phyloP scores from a whole-genome alignment of 768 basidiomycete species.

The Leucosporidium creatinivorum region DNA sequence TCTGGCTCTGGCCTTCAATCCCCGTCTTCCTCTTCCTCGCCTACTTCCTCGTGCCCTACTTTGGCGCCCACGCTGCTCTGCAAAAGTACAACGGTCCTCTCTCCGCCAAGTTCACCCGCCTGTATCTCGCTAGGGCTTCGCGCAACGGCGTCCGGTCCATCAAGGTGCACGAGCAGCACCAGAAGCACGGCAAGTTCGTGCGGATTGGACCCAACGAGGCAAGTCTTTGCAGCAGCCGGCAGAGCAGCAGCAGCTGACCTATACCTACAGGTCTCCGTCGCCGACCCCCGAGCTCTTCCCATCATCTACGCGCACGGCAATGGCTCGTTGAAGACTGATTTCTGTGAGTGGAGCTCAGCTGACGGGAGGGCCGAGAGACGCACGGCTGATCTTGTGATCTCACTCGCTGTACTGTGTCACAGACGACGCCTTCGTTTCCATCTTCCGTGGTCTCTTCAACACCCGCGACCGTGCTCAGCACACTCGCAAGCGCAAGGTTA shows the following conservation, averaged over 20 bases:
- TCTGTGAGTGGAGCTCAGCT: constrained; percentile 48
- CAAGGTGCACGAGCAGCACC: constrained; percentile 63
- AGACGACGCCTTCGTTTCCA: constrained; percentile 56
- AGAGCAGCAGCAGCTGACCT: too few species aligned
- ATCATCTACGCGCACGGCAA: constrained; percentile 75
- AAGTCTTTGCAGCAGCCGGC: constrained; percentile 41
- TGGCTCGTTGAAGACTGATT: constrained; percentile 70
- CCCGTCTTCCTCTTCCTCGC: background rate
- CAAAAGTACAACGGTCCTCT: constrained; percentile 61
- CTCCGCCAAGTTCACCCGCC: constrained; percentile 61
- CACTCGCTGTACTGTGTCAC: constrained; percentile 18
- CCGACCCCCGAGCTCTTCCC: constrained; percentile 67
- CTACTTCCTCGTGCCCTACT: constrained; percentile 48
- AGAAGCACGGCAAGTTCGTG: constrained; percentile 55
- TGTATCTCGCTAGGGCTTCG: constrained; percentile 62
- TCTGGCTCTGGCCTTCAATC: constrained; percentile 1
- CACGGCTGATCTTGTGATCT: background rate
- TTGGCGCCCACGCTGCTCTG: constrained; percentile 55
- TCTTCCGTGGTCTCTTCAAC: constrained; percentile 45
- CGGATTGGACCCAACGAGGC: background rate
- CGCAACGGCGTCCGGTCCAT: constrained; percentile 70
- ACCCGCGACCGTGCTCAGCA: constrained; percentile 51
- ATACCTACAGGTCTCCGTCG: constrained; percentile 51
- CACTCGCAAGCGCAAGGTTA: constrained; percentile 84
- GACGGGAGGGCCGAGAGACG: background rate